Evolutionary conservation across 345 rosid species (phyloP).

Genomic region (Rhizophora apiculata): DNA sequence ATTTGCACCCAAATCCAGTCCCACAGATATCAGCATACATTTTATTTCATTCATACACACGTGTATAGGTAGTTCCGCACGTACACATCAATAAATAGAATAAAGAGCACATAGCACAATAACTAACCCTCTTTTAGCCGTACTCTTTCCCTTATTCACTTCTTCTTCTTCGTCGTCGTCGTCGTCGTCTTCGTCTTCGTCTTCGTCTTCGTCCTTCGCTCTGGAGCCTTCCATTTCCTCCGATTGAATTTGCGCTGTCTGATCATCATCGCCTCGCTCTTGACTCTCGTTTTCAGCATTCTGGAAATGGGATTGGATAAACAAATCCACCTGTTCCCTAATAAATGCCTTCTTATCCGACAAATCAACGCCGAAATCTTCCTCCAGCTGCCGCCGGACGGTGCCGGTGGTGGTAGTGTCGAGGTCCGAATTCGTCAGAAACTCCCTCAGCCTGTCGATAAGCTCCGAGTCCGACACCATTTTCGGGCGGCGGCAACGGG

Average conservation of each 20-base stretch:
- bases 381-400: constrained; percentile 42
- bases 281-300: constrained; percentile 7
- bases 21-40: too few relatives aligned
- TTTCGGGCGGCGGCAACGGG: not conserved
- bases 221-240: constrained; percentile 25
- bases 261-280: constrained; percentile 14
- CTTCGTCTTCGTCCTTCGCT: constrained; percentile 16
- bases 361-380: constrained; percentile 45
- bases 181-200: constrained; percentile 6
- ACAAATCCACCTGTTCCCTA: constrained; percentile 47
- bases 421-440: constrained; percentile 43
- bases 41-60: too few relatives aligned
- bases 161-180: constrained; percentile 15
- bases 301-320: constrained; percentile 33
- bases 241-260: constrained; percentile 19
- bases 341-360: constrained; percentile 43
- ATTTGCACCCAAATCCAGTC: too few relatives aligned
- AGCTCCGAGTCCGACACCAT: constrained; percentile 52
- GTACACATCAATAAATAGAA: not conserved
- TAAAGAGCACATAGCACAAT: not conserved
- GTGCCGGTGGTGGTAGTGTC: constrained; percentile 43
- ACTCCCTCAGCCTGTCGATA: constrained; percentile 33
- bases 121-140: constrained; percentile 34
- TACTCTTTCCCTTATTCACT: constrained; percentile 18
- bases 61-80: too few relatives aligned